These are phyloP conservation scores for Aureobasidium vineae DNA, from an alignment of 2,329 filamentous ascomycete genomes.

Conservation along the genomic window DNA sequence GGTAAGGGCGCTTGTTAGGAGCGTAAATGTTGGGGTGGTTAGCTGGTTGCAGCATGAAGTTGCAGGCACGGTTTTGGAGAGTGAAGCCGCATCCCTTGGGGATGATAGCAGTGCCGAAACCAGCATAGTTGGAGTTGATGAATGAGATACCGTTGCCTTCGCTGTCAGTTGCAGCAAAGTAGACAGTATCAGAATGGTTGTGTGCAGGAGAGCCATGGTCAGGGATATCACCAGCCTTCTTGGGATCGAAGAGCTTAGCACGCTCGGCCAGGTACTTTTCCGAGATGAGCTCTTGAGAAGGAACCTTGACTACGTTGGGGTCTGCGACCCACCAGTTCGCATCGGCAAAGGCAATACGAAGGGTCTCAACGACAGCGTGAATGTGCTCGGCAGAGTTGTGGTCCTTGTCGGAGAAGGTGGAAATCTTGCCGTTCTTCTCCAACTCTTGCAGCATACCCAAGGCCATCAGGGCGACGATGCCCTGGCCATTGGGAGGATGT, in stretches of 20 bases:
- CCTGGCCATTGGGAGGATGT: slow-evolving; percentile 94
- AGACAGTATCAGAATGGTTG: slow-evolving; percentile 87
- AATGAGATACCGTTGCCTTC: slow-evolving; percentile 90
- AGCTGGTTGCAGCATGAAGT: slow-evolving; percentile 67
- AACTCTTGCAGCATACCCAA: slow-evolving; percentile 87
- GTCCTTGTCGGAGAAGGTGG: slow-evolving; percentile 64
- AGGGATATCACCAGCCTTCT: slow-evolving; percentile 53
- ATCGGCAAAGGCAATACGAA: slow-evolving; percentile 88
- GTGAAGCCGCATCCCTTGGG: slow-evolving; percentile 86
- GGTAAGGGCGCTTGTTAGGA: slow-evolving; percentile 85
- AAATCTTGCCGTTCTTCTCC: slow-evolving; percentile 71
- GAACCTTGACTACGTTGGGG: slow-evolving; percentile 68
- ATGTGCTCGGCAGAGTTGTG: slow-evolving; percentile 76
- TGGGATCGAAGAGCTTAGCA: slow-evolving; percentile 59
- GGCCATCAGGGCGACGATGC: slow-evolving; percentile 91
- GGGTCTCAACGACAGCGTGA: slow-evolving; percentile 81
- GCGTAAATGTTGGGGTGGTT: slow-evolving; percentile 77
- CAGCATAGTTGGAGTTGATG: slow-evolving; percentile 92
- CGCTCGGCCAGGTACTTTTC: slow-evolving; percentile 72
- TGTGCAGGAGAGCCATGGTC: slow-evolving; percentile 80
- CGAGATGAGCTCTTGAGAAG: slow-evolving; percentile 66
- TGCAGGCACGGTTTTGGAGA: slow-evolving; percentile 87
- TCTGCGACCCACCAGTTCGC: slow-evolving; percentile 89
- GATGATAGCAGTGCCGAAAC: slow-evolving; percentile 84
- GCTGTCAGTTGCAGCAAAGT: slow-evolving; percentile 80